These are phyloP conservation scores for Pochonia chlamydosporia DNA, from an alignment of 2,329 filamentous ascomycete species.

Conservation along the genomic window DNA sequence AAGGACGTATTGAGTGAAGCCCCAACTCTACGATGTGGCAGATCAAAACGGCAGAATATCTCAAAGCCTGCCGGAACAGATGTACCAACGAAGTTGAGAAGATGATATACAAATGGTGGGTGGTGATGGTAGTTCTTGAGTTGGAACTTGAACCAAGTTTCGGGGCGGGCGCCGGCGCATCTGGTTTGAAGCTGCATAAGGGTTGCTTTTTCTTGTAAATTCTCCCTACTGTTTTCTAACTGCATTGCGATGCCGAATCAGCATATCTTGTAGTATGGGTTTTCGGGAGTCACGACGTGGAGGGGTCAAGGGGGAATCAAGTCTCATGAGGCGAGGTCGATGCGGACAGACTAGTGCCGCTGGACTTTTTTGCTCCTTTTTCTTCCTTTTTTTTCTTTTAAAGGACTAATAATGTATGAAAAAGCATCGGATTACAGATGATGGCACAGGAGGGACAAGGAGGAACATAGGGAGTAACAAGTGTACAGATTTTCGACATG, in stretches of 20 bases:
- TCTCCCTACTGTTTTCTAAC: constrained; percentile 11
- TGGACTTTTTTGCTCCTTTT: background rate
- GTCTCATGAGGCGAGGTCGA: background rate
- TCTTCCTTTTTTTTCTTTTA: background rate
- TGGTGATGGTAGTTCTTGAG: constrained; percentile 22
- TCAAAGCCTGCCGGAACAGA: background rate
- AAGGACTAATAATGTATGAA: background rate
- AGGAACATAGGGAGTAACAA: background rate
- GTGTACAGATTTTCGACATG: background rate
- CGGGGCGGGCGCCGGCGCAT: constrained; percentile 15
- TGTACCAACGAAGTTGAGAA: background rate
- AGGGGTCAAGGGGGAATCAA: background rate
- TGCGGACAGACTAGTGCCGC: background rate
- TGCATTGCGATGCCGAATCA: constrained; percentile 13
- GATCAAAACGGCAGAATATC: background rate
- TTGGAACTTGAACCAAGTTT: constrained; percentile 27
- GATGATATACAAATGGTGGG: background rate
- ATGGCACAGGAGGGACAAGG: background rate
- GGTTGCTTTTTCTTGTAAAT: constrained; percentile 1
- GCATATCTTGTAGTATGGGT: constrained; percentile 10
- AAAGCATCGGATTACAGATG: background rate
- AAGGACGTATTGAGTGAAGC: background rate
- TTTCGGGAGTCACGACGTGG: background rate
- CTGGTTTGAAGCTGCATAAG: constrained; percentile 13
- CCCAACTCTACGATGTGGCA: background rate